Conservation (phyloP, 495 filamentous ascomycete genomes). For the Penicillium herquei region DNA sequence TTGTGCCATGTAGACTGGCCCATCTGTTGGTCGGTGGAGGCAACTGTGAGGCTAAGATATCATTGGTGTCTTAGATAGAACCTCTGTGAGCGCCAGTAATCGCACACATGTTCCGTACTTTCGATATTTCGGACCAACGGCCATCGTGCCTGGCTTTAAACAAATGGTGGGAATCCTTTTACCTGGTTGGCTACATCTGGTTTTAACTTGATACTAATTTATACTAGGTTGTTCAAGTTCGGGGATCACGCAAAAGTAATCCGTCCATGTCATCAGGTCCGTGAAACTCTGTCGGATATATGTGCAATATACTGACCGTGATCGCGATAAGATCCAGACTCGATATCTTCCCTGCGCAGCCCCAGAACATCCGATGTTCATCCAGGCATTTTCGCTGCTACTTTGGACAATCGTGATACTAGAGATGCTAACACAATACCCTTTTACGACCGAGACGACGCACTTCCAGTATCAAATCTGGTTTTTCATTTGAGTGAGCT, state of each 20-base stretch:
- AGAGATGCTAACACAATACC: constrained; percentile 67
- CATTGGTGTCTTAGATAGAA: constrained; percentile 26
- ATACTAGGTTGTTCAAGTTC: constrained; percentile 60
- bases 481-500: constrained; percentile 72
- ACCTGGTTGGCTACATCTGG: neutral
- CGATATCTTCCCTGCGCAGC: constrained; percentile 35
- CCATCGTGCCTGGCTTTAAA: constrained; percentile 89
- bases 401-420: constrained; percentile 40
- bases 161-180: constrained; percentile 62
- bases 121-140: constrained; percentile 82
- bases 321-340: constrained; percentile 21
- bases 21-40: neutral
- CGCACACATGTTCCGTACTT: constrained; percentile 80
- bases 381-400: constrained; percentile 20
- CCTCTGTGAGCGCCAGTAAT: constrained; percentile 38
- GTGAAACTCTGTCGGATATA: neutral
- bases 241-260: constrained; percentile 50
- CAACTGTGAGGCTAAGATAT: constrained; percentile 15
- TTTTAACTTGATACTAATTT: constrained; percentile 17
- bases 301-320: constrained; percentile 5
- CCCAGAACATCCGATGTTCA: constrained; percentile 29
- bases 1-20: neutral
- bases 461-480: constrained; percentile 63
- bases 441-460: constrained; percentile 72
- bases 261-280: constrained; percentile 49